Evolutionary conservation across 371 early-diverging fungal species (phyloP).

Genomic region (Coemansia sp.): DNA sequence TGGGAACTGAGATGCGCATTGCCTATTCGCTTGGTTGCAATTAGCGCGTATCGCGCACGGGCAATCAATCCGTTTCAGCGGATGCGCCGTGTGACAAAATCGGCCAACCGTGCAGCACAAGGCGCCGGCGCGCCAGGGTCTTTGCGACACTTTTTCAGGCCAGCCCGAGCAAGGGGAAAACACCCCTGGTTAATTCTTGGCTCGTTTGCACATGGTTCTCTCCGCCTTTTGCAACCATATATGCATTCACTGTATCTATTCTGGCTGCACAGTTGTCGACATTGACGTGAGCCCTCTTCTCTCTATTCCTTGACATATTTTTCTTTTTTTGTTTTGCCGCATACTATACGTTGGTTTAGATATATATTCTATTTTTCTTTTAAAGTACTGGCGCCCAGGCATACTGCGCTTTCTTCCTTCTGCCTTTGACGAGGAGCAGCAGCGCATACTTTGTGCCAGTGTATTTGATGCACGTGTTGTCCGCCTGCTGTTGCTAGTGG

Average conservation of each 20-base stretch:
- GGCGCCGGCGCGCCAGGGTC: neutral
- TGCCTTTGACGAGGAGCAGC: too few species aligned
- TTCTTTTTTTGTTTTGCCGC: neutral
- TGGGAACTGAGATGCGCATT: neutral
- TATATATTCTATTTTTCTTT: neutral
- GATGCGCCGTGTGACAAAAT: neutral
- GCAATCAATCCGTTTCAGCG: neutral
- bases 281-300: neutral
- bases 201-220: slow-evolving; percentile 6
- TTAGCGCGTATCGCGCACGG: slow-evolving; percentile 2
- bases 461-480: neutral
- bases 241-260: neutral
- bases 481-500: neutral
- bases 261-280: neutral
- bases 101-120: neutral
- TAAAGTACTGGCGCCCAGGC: neutral
- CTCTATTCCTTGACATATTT: neutral
- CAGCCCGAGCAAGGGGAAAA: neutral
- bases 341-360: neutral
- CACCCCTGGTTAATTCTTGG: neutral
- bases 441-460: neutral
- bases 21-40: neutral
- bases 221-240: slow-evolving; percentile 3
- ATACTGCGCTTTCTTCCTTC: too few species aligned
- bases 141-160: neutral